Conservation (phyloP, 192 early-diverging fungal species). For the Linderina pennispora region DNA sequence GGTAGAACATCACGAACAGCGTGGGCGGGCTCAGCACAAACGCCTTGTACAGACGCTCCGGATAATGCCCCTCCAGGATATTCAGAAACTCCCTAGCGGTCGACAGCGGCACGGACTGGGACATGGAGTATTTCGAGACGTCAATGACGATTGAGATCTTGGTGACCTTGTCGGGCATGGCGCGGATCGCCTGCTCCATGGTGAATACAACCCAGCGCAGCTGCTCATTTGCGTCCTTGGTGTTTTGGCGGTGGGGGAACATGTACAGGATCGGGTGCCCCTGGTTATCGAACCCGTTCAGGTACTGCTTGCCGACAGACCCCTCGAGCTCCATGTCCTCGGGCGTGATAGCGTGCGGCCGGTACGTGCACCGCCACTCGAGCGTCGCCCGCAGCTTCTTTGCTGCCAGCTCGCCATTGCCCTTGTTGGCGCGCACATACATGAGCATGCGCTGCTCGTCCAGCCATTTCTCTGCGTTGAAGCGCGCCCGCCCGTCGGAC, state of each 20-base stretch:
- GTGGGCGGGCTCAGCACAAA: constrained; percentile 73
- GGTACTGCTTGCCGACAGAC: constrained; percentile 70
- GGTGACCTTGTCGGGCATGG: constrained; percentile 63
- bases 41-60: constrained; percentile 66
- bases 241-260: constrained; percentile 70
- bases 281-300: constrained; percentile 68
- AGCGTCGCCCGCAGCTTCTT: constrained; percentile 63
- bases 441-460: constrained; percentile 48
- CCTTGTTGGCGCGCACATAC: constrained; percentile 64
- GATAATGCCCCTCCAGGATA: constrained; percentile 80
- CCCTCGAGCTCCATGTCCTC: constrained; percentile 65
- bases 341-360: constrained; percentile 61
- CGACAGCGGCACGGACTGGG: constrained; percentile 57
- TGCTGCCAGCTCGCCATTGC: constrained; percentile 51
- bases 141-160: constrained; percentile 75
- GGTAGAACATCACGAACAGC: constrained; percentile 79
- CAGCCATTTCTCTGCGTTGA: constrained; percentile 21
- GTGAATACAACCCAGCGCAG: constrained; percentile 75
- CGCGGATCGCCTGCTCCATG: constrained; percentile 67
- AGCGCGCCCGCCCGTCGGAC: constrained; percentile 5
- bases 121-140: constrained; percentile 59
- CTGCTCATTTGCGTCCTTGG: constrained; percentile 57
- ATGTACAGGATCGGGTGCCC: constrained; percentile 72
- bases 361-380: constrained; percentile 66
- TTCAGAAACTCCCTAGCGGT: constrained; percentile 72